Evolutionary conservation across 2,329 filamentous ascomycete genomes (phyloP).

Genomic region (Colletotrichum salicis): DNA sequence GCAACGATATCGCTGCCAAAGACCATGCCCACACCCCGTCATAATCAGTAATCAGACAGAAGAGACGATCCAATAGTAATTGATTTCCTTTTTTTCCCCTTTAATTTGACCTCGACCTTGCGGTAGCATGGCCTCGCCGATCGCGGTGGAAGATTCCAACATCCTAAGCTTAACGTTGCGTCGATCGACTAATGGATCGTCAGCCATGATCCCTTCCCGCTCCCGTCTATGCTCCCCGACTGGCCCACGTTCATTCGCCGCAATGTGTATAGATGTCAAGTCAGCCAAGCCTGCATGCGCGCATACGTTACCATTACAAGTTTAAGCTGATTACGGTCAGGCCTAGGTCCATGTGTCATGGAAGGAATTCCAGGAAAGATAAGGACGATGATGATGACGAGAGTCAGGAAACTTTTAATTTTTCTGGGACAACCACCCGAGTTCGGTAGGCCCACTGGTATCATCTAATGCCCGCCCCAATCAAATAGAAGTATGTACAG

Average conservation of each 20-base stretch:
- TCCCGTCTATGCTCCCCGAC: conserved; percentile 1
- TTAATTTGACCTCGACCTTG: background rate
- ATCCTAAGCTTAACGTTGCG: conserved; percentile 7
- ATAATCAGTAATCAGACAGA: background rate
- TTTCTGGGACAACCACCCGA: background rate
- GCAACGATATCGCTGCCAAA: background rate
- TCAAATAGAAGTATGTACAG: conserved; percentile 22
- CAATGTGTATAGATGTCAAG: background rate
- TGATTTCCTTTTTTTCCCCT: no score
- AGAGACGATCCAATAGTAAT: background rate
- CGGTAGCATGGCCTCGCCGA: background rate
- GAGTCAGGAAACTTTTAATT: background rate
- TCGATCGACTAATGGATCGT: conserved; percentile 7
- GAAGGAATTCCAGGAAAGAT: no score
- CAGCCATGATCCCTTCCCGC: background rate
- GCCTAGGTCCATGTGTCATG: background rate
- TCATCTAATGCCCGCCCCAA: conserved; percentile 12
- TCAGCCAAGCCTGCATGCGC: background rate
- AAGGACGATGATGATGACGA: background rate
- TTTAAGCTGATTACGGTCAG: background rate
- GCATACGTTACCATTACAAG: background rate
- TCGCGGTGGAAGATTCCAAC: background rate
- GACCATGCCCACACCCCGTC: background rate
- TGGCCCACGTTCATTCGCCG: background rate
- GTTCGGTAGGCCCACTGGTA: conserved; percentile 21